A percentile compares a stretch with the other conserved stretches of the same genome.
phyloP scores from a whole-genome alignment of 2,329 filamentous ascomycete genomes.

The Colletotrichum limetticola region DNA sequence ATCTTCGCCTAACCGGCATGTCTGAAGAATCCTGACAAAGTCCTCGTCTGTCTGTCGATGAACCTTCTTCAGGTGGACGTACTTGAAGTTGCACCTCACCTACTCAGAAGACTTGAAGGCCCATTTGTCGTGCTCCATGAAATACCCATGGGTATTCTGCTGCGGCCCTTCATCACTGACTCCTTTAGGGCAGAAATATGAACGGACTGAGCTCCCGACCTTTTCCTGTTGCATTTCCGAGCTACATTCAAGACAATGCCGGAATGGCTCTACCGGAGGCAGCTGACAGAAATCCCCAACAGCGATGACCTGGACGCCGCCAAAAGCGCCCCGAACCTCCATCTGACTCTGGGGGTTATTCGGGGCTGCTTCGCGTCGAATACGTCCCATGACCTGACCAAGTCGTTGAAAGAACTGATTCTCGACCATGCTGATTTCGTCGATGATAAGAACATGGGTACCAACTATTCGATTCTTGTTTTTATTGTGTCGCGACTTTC shows the following conservation, averaged over 20 bases:
- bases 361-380: not conserved
- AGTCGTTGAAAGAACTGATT: conserved; percentile 70
- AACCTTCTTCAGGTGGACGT: conserved; percentile 64
- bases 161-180: no score
- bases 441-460: conserved; percentile 69
- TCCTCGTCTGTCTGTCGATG: conserved; percentile 65
- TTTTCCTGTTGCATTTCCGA: not conserved
- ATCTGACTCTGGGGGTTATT: no score
- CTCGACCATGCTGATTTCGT: conserved; percentile 75
- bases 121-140: conserved; percentile 64
- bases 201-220: conserved; percentile 43
- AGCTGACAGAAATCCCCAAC: conserved; percentile 25
- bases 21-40: conserved; percentile 67
- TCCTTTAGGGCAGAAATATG: conserved; percentile 43
- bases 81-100: conserved; percentile 62
- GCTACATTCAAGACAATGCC: not conserved
- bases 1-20: conserved; percentile 58
- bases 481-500: no score
- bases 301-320: conserved; percentile 12
- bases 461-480: conserved; percentile 19
- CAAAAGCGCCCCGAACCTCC: not conserved
- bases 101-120: conserved; percentile 68
- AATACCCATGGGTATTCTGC: conserved; percentile 41
- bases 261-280: not conserved
- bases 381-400: conserved; percentile 56